Evolutionary conservation across 139 green algal genomes (phyloP), one percentile per base, ranked within the genome.

Genomic region (Deuterostichococcus epilithicus): DNA sequence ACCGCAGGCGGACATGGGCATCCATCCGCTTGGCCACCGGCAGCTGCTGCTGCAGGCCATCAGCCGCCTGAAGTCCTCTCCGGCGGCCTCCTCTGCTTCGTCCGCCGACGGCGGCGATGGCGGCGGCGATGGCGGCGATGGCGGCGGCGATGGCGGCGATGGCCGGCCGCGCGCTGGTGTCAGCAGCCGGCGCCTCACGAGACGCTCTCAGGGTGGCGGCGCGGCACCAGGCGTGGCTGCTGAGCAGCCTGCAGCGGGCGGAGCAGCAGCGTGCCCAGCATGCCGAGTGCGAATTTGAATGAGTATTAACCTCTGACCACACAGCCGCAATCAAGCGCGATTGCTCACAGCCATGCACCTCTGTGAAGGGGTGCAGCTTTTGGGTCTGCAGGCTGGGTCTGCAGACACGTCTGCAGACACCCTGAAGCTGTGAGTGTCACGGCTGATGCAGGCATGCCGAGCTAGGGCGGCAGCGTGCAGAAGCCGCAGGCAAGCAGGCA

Each of bases 1-100:
- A 26, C 32, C 79, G 63, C 80, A 87, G 80, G 35, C 45, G 30
- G 89, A 94, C 25, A 33, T 95, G 42, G 89, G 85, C 65, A 91
- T 95, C 23, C 85, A 79, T 18, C 83, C 87, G 0, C 76, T 93
- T 60, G 90, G 86, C 28, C 90, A 94, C 75, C 79, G 88, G 22
- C 36, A 79, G 1, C 80, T 74, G 1, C 47, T 93, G 28, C 73
- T 90, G 38, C 68, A 76, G 23, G 86, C 87, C 2, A 84, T 89
- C 6, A 1, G 34, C 33, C 52, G 74, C 76, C 73, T 85, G 71
- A 38, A 8, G 30, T 69, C 63, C 3, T 26, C 63, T 5, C 63
- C 30, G 4, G 25, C 59, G 13, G 59, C 59, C 63, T 28, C 63
- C 63, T 37, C 63, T 22, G 63, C 63, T 20, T 13, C 63, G 28